These are phyloP conservation scores for Mycosphaerella sp. DNA, from an alignment of 2,329 filamentous ascomycete genomes.

Conservation along the genomic window DNA sequence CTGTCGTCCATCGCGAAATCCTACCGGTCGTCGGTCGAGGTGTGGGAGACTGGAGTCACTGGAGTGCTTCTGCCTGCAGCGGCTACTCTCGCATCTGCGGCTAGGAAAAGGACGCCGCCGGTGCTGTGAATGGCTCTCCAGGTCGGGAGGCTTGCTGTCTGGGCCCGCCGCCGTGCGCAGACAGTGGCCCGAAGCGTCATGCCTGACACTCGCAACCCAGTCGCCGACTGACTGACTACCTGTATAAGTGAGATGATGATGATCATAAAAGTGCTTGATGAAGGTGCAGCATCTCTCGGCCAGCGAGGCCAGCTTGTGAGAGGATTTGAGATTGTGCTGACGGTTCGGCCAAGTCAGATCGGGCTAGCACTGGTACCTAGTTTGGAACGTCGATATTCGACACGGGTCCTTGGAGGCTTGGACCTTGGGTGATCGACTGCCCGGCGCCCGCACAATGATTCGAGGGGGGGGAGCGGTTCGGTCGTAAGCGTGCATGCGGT, in stretches of 20 bases:
- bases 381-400: slow-evolving; percentile 13
- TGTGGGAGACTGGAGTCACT: neutral
- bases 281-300: neutral
- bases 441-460: too few species aligned
- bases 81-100: slow-evolving; percentile 13
- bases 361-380: too few species aligned
- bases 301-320: neutral
- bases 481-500: slow-evolving; percentile 15
- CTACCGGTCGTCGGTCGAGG: slow-evolving; percentile 10
- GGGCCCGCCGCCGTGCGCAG: neutral
- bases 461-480: slow-evolving; percentile 12
- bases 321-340: slow-evolving; percentile 16
- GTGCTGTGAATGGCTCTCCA: slow-evolving; percentile 17
- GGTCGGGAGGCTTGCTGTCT: neutral
- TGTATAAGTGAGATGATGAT: slow-evolving; percentile 2
- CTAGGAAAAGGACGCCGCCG: slow-evolving; percentile 22
- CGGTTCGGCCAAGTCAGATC: slow-evolving; percentile 15
- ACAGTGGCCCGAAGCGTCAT: neutral
- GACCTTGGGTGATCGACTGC: slow-evolving; percentile 20
- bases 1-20: slow-evolving; percentile 14
- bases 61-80: slow-evolving; percentile 12
- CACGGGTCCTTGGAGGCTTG: slow-evolving; percentile 13
- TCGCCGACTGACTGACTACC: neutral
- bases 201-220: neutral
- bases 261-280: neutral